Evolutionary conservation across 169 alveolate species (phyloP), one percentile per base, ranked within the genome.

Genomic region (Theileria equi): DNA sequence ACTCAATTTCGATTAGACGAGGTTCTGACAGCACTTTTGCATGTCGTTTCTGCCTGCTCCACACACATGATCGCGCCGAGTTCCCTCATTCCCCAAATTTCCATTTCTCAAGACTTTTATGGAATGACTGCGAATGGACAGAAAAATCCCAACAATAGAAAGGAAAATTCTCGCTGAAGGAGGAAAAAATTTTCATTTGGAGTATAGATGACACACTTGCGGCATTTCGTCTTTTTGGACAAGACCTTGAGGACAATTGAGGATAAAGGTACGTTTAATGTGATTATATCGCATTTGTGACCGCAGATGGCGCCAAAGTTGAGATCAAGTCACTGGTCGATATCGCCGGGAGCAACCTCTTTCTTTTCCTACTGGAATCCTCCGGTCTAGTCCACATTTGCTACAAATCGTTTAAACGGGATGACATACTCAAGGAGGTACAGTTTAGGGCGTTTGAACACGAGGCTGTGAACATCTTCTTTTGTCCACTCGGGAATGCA

Each of bases 141-240:
- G n/a, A n/a, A n/a, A n/a, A n/a, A n/a, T n/a, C n/a, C n/a, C n/a
- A n/a, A n/a, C n/a, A n/a, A n/a, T n/a, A n/a, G n/a, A n/a, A n/a
- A n/a, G n/a, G n/a, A n/a, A n/a, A n/a, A n/a, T n/a, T n/a, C n/a
- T n/a, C n/a, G n/a, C n/a, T n/a, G n/a, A n/a, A n/a, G n/a, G n/a
- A n/a, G 59, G 5, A 28, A 10, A 5, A 52, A 17, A 26, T 26
- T 26, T 36, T 17, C 19, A 1, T 29, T 17, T 4, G 10, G 7
- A 6, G 23, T 10, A 25, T 43, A 5, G 23, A 74, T 74, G 84
- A 64, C 59, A 19, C 41, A 59, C 13, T 44, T 59, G 29, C 69
- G 84, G 25, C 61, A 69, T 11, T 64, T 74, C 34, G 68, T 60
- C 41, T 74, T 74, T 50, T 60, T 74, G n/a, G 84, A 74, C 36